Evolutionary conservation across 2,329 filamentous ascomycete genomes (phyloP).

Genomic region (Microdochium nivale): DNA sequence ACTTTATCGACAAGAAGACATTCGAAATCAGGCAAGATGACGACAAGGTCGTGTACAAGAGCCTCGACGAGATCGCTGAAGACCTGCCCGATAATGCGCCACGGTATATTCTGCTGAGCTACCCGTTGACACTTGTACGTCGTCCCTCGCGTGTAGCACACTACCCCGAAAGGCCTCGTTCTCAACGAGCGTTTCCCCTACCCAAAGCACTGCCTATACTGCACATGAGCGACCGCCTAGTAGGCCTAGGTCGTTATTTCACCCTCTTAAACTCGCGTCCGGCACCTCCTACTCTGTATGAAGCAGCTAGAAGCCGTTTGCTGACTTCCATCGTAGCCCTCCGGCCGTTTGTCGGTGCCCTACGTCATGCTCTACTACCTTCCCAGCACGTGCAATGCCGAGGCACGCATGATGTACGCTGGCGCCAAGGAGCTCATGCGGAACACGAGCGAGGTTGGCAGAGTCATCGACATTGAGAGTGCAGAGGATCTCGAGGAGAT

Average conservation of each 20-base stretch:
- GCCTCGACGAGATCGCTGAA: constrained; percentile 72
- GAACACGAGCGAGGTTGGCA: constrained; percentile 82
- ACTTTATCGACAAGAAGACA: constrained; percentile 82
- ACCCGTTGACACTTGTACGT: constrained; percentile 76
- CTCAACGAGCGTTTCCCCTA: not conserved
- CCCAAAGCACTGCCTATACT: too few relatives aligned
- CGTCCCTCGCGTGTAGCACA: not conserved
- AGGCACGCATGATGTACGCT: constrained; percentile 87
- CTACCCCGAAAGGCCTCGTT: not conserved
- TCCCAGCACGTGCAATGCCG: constrained; percentile 80
- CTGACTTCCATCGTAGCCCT: constrained; percentile 42
- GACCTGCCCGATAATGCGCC: constrained; percentile 90
- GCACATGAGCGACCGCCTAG: too few relatives aligned
- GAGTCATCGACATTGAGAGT: constrained; percentile 75
- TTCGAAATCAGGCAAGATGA: constrained; percentile 84
- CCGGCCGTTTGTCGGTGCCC: constrained; percentile 77
- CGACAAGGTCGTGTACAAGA: constrained; percentile 67
- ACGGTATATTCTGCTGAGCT: constrained; percentile 81
- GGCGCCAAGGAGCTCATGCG: constrained; percentile 94
- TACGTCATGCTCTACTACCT: constrained; percentile 96
- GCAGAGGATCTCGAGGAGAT: constrained; percentile 78
- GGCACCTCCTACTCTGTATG: too few relatives aligned
- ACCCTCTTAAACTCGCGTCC: too few relatives aligned
- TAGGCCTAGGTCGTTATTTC: too few relatives aligned
- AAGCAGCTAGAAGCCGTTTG: not conserved